Evolutionary conservation across 805 yeast species (phyloP).

Genomic region (Starmerella floris): DNA sequence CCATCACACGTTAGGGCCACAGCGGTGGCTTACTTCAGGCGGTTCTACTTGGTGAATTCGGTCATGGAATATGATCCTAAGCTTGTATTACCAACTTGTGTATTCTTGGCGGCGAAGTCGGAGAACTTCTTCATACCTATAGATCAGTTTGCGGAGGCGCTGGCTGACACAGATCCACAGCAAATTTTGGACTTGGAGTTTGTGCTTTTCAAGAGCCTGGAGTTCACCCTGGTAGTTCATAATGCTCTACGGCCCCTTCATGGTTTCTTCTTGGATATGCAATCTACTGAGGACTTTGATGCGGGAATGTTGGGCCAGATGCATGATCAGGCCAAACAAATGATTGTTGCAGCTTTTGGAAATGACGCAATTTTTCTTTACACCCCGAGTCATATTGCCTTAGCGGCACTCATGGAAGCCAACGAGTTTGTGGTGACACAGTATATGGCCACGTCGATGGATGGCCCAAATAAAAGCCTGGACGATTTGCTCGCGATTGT

Average conservation of each 20-base stretch:
- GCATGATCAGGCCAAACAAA: constrained; percentile 56
- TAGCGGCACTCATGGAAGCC: constrained; percentile 63
- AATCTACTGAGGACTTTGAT: constrained; percentile 35
- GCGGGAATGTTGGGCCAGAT: constrained; percentile 45
- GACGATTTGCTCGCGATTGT: constrained; percentile 21
- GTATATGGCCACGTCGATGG: constrained; percentile 53
- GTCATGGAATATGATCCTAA: constrained; percentile 86
- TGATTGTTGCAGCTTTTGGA: constrained; percentile 53
- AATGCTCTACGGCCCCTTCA: constrained; percentile 84
- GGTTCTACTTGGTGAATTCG: constrained; percentile 66
- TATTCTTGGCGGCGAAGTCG: constrained; percentile 82
- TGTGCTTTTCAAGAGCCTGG: constrained; percentile 52
- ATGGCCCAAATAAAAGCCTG: constrained; percentile 19
- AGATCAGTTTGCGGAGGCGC: constrained; percentile 57
- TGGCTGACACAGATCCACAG: constrained; percentile 40
- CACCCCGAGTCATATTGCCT: constrained; percentile 92
- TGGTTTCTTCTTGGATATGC: constrained; percentile 88
- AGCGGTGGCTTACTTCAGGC: constrained; percentile 66
- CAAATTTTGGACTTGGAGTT: constrained; percentile 72
- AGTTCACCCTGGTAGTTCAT: constrained; percentile 72
- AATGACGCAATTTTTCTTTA: constrained; percentile 65
- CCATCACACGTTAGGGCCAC: constrained; percentile 84
- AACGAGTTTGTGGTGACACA: constrained; percentile 51
- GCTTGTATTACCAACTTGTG: constrained; percentile 59
- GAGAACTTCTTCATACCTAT: constrained; percentile 85